Evolutionary conservation across 768 basidiomycete species (phyloP).

Genomic region (Termitomyces sp.): DNA sequence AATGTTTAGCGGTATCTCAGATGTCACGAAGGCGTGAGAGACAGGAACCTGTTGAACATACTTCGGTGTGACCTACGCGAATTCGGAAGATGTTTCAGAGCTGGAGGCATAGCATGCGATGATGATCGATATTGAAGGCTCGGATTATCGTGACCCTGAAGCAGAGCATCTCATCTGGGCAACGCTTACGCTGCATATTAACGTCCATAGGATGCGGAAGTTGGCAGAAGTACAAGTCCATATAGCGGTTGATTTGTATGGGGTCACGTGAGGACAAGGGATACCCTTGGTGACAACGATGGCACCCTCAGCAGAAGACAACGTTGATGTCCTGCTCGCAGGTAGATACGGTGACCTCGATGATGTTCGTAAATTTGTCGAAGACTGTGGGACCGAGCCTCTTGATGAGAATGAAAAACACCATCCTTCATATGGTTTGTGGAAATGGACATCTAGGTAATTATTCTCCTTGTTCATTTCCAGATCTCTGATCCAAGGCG

Average conservation of each 20-base stretch:
- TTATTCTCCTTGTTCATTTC: conserved; percentile 13
- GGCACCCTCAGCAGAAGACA: conserved; percentile 44
- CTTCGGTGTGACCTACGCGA: too few relatives aligned
- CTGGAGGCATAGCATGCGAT: background rate
- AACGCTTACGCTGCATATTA: too few relatives aligned
- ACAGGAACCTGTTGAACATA: too few relatives aligned
- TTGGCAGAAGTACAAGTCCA: background rate
- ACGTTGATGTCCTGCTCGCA: conserved; percentile 72
- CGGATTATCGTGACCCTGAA: background rate
- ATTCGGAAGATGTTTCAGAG: background rate
- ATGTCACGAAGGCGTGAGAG: too few relatives aligned
- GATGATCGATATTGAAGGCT: background rate
- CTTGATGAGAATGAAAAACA: conserved; percentile 81
- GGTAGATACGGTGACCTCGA: conserved; percentile 87
- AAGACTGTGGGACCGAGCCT: conserved; percentile 46
- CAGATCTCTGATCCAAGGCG: conserved; percentile 7
- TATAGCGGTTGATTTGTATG: background rate
- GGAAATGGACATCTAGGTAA: conserved; percentile 88
- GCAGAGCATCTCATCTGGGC: background rate
- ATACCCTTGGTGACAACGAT: conserved; percentile 9
- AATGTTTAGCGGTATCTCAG: background rate
- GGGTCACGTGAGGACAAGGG: background rate
- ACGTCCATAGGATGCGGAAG: too few relatives aligned
- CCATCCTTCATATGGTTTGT: conserved; percentile 78
- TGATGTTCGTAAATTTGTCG: conserved; percentile 71